Evolutionary conservation across 805 yeast species (phyloP), one percentile per base, ranked within the genome.

Genomic region (Saccharomyces jurei): DNA sequence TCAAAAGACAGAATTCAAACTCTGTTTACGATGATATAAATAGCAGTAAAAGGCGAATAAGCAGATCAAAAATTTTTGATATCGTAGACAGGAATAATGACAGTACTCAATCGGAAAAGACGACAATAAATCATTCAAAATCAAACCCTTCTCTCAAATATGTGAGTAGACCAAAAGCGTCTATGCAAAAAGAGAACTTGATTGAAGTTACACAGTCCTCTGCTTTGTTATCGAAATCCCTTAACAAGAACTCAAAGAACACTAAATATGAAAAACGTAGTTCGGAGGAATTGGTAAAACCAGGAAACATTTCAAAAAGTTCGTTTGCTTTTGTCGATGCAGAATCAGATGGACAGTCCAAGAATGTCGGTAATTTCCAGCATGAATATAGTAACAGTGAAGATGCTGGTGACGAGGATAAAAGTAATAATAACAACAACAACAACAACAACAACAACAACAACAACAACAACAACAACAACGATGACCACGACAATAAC

Each of bases 401-500:
- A 9, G 41, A 53, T 21, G 50, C 48, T 29, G 44, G 50, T 36
- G 46, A 52, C 29, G 49, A 46, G 26, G 48, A 52, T 48, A 29
- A 49, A 26, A 36, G 48, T 44, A 51, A 21, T 17, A 50, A 52
- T 26, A 46, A 14, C 25, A 50, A 49, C 30, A 29, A 41, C 26
- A 44, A 46, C 17, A 50, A 44, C 41, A 36, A 49, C 47, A 49
- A 54, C 48, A 48, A 47, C 26, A 48, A 46, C 11, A 30, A 49
- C 21, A 29, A 29, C 41, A 50, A 41, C 41, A 32, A 44, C n/a
- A 32, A 31, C 41, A 46, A 32, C 41, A 54, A 53, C 36, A 41
- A 50, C 14, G 52, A 51, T 21, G 48, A 57, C 27, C 32, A 50
- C 30, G 51, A 54, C 29, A 52, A 49, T 21, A 27, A 50, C 30